These are phyloP conservation scores for Trichothecium sympodiale DNA, from an alignment of 2,329 filamentous ascomycete genomes.

Conservation along the genomic window DNA sequence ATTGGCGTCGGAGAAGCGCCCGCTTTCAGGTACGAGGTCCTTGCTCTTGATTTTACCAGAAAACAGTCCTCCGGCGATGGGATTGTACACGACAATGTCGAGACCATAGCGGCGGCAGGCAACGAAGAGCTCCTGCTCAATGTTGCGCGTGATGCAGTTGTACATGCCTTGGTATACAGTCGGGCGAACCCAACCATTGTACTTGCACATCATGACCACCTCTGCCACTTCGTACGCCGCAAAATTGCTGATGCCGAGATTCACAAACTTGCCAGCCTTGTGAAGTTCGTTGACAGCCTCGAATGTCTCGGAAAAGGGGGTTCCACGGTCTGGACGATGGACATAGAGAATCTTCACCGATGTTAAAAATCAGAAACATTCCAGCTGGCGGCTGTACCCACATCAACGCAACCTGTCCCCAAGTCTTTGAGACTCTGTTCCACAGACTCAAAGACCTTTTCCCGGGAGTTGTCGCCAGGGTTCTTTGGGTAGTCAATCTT, in stretches of 20 bases:
- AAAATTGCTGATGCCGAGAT: slow-evolving; percentile 73
- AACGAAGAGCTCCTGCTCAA: slow-evolving; percentile 65
- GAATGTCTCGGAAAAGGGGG: slow-evolving; percentile 71
- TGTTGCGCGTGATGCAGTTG: slow-evolving; percentile 65
- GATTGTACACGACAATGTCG: slow-evolving; percentile 74
- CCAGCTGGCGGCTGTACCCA: slow-evolving; percentile 18
- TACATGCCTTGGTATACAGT: slow-evolving; percentile 86
- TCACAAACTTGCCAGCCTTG: slow-evolving; percentile 75
- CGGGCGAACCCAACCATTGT: slow-evolving; percentile 71
- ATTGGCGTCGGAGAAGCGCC: slow-evolving; percentile 54
- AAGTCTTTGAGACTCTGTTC: slow-evolving; percentile 61
- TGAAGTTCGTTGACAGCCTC: slow-evolving; percentile 70
- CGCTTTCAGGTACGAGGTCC: slow-evolving; percentile 51
- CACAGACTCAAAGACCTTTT: slow-evolving; percentile 52
- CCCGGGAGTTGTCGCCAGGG: slow-evolving; percentile 49
- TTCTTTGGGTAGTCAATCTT: slow-evolving; percentile 56
- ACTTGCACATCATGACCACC: slow-evolving; percentile 66
- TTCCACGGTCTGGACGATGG: slow-evolving; percentile 40
- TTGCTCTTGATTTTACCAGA: slow-evolving; percentile 65
- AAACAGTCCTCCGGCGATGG: slow-evolving; percentile 69
- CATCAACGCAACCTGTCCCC: slow-evolving; percentile 61
- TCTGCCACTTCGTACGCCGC: slow-evolving; percentile 83
- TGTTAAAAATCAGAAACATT: not conserved
- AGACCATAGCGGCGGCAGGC: slow-evolving; percentile 66
- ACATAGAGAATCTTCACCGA: slow-evolving; percentile 23